These are phyloP conservation scores for Kwoniella mangroviensis DNA, from an alignment of 768 basidiomycete species.

Conservation along the genomic window DNA sequence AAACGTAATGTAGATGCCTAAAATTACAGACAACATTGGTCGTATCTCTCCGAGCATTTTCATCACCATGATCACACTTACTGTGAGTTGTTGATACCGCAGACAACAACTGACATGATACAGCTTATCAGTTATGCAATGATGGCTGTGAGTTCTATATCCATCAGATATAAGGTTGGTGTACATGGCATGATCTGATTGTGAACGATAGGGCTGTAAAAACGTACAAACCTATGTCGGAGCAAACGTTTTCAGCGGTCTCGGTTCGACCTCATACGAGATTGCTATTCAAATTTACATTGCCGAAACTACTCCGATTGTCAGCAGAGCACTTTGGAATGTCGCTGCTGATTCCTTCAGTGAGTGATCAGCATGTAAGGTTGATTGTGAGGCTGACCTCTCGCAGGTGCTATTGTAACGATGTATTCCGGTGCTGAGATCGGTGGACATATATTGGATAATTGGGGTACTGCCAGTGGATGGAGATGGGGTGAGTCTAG, in stretches of 20 bases:
- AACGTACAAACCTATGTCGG: conserved; percentile 20
- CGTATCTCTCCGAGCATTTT: conserved; percentile 14
- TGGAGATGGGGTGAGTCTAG: conserved; percentile 18
- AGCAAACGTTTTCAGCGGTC: conserved; percentile 20
- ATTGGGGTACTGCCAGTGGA: conserved; percentile 10
- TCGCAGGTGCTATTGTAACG: conserved; percentile 13
- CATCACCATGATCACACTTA: neutral
- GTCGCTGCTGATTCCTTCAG: conserved; percentile 20
- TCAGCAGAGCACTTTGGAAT: conserved; percentile 21
- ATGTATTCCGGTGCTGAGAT: conserved; percentile 24
- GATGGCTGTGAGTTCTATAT: conserved; percentile 17
- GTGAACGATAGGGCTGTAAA: conserved; percentile 5
- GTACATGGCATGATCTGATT: neutral
- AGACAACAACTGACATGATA: neutral
- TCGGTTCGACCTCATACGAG: conserved; percentile 10
- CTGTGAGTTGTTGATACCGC: neutral
- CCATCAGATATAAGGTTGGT: too few species aligned
- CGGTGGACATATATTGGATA: conserved; percentile 15
- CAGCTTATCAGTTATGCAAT: conserved; percentile 13
- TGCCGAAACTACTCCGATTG: conserved; percentile 19
- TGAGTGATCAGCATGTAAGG: neutral
- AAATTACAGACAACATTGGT: conserved; percentile 14
- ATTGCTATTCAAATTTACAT: conserved; percentile 21
- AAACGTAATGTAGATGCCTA: neutral
- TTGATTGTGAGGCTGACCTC: neutral